Conservation (phyloP, 2,329 filamentous ascomycete genomes). For the Alternaria arborescens region DNA sequence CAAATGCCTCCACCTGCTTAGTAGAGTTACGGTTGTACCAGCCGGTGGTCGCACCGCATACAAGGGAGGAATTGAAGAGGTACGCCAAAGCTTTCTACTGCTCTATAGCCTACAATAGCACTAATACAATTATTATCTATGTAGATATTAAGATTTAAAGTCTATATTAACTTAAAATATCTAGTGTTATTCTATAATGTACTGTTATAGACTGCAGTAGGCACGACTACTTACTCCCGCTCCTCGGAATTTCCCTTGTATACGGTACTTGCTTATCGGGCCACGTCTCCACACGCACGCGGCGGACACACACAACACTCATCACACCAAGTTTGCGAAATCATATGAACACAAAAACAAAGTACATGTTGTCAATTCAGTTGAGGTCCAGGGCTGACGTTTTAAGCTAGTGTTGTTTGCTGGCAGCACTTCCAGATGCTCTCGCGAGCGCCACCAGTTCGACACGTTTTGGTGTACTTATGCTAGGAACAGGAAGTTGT, state of each 20-base stretch:
- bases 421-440: constrained; percentile 2
- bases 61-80: too few species aligned
- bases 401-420: not conserved
- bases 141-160: too few species aligned
- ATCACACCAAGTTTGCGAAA: not conserved
- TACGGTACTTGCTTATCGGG: constrained; percentile 7
- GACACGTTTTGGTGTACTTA: constrained; percentile 3
- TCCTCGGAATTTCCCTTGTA: not conserved
- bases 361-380: not conserved
- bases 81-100: too few species aligned
- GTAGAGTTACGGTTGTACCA: not conserved
- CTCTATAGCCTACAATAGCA: too few species aligned
- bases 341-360: constrained; percentile 14
- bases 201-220: too few species aligned
- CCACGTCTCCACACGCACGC: constrained; percentile 10
- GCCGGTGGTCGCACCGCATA: too few species aligned
- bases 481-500: constrained; percentile 8
- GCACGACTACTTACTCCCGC: too few species aligned
- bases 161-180: too few species aligned
- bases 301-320: not conserved
- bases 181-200: too few species aligned
- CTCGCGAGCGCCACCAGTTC: constrained; percentile 14
- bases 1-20: not conserved
- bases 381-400: not conserved
- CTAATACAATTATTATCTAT: too few species aligned